Percentiles rank a stretch among this genome's conserved stretches.
phyloP scores from a whole-genome alignment of 2,329 filamentous ascomycete species.

The Microascus cirrosus region DNA sequence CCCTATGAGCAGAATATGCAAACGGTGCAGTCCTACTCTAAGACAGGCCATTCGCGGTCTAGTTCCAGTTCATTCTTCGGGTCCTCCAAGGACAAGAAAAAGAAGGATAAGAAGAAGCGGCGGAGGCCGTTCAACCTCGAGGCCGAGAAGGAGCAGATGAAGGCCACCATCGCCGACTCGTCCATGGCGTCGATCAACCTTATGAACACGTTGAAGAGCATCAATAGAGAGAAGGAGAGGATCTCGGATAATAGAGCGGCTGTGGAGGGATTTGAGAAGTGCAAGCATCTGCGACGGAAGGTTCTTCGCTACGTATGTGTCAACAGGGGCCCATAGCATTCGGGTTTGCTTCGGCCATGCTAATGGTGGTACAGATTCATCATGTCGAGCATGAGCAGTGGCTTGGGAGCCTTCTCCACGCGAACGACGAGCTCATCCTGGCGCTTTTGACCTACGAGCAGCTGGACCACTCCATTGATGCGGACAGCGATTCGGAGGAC shows the following conservation, averaged over 20 bases:
- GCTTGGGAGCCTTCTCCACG: conserved; percentile 80
- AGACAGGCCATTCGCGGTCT: conserved; percentile 21
- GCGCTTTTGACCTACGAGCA: conserved; percentile 92
- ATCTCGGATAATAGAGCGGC: conserved; percentile 77
- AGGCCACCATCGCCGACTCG: conserved; percentile 78
- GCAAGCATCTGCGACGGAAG: conserved; percentile 74
- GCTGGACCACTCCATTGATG: conserved; percentile 74
- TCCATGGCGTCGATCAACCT: conserved; percentile 88
- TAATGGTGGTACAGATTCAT: conserved; percentile 55
- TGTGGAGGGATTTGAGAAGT: conserved; percentile 68
- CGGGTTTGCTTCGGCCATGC: neutral
- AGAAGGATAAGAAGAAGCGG: conserved; percentile 41
- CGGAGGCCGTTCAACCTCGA: conserved; percentile 68
- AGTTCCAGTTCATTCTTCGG: conserved; percentile 28
- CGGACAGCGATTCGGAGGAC: conserved; percentile 60
- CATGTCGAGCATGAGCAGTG: conserved; percentile 84
- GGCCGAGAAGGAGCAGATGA: conserved; percentile 76
- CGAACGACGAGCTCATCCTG: conserved; percentile 91
- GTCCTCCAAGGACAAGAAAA: conserved; percentile 33
- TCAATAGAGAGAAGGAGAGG: conserved; percentile 80
- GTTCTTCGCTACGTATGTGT: conserved; percentile 66
- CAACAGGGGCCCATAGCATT: neutral
- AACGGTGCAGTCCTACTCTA: conserved; percentile 8
- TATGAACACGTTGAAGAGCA: conserved; percentile 73
- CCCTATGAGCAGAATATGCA: conserved; percentile 7